phyloP scores from a whole-genome alignment of 1,284 basidiomycete genomes.

The Ustilago tritici region DNA sequence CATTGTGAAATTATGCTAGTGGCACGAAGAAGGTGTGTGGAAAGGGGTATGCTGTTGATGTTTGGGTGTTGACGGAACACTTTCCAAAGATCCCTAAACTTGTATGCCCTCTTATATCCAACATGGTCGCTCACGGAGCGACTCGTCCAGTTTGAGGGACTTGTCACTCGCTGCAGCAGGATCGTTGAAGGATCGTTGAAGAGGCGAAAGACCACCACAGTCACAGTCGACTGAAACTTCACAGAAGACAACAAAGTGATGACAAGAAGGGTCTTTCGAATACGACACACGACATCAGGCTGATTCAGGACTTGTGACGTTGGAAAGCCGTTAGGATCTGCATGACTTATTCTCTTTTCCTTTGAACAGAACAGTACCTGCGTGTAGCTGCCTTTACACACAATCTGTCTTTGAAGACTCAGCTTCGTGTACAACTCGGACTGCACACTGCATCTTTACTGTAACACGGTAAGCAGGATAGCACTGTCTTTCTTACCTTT shows the following conservation, averaged over 20 bases:
- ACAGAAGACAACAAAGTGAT: not conserved
- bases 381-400: not conserved
- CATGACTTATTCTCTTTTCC: not conserved
- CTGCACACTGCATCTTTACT: not conserved
- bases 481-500: not conserved
- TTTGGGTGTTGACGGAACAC: not conserved
- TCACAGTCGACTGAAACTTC: not conserved
- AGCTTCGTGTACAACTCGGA: not conserved
- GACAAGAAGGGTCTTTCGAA: slow-evolving; percentile 8
- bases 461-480: not conserved
- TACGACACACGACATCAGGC: slow-evolving; percentile 31
- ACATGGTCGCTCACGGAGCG: not conserved
- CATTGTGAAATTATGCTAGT: slow-evolving; percentile 24
- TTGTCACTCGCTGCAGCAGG: not conserved
- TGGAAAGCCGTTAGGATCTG: not conserved
- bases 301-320: slow-evolving; percentile 11
- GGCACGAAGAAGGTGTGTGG: not conserved
- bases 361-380: not conserved
- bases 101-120: not conserved
- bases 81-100: not conserved
- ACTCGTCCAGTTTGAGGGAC: not conserved
- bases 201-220: not conserved
- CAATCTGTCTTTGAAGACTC: not conserved
- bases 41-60: slow-evolving; percentile 1
- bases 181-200: not conserved